Base-by-base conservation (phyloP, 805 yeast genomes). In the Starmerella floris region DNA sequence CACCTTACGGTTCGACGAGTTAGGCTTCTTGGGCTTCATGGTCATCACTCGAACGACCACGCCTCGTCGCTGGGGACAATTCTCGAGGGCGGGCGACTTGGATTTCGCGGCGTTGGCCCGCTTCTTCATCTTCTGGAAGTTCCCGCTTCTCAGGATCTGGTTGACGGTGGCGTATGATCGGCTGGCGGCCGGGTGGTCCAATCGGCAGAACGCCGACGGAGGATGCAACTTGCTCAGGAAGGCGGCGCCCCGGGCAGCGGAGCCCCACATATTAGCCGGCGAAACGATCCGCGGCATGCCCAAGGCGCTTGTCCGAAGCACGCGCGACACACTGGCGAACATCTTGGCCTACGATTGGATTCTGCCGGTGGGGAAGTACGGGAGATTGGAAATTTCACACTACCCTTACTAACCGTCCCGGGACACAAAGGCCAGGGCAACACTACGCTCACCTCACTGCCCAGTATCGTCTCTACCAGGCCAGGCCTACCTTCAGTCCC, bases 1-100 rank as follows among this genome's bases (percentile, higher is more conserved):
- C 37, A 93, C 95, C 62, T 91, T 91, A 66, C 99, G 75, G 65
- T 87, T 88, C 17, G 99, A 96, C 35, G 97, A 88, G 67, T 91
- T 91, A 28, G 99, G 99, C 62, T 91, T 91, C 69, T 91, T 91
- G 36, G 99, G 99, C 63, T 91, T 91, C 52, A 87, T 70, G 42
- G 87, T 83, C 91, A 88, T 82, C 25, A 91, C 94, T 60, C 95
- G 74, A 39, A 87, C 67, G 10, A 91, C 94, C 4, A 91, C 97
- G 30, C 96, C 99, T 53, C 87, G 85, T 53, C 77, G 77, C 55
- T 85, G 80, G 1, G 98, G 98, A 51, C 79, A 74, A n/a, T 62
- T 61, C 4, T 78, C 79, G 45, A 91, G 73, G 63, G 84, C 93
- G 5, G 96, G 96, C 0, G 95, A 72, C 50, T 73, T 76, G 2